Conservation (phyloP, 2,329 filamentous ascomycete genomes). For the Aspergillus jensenii region DNA sequence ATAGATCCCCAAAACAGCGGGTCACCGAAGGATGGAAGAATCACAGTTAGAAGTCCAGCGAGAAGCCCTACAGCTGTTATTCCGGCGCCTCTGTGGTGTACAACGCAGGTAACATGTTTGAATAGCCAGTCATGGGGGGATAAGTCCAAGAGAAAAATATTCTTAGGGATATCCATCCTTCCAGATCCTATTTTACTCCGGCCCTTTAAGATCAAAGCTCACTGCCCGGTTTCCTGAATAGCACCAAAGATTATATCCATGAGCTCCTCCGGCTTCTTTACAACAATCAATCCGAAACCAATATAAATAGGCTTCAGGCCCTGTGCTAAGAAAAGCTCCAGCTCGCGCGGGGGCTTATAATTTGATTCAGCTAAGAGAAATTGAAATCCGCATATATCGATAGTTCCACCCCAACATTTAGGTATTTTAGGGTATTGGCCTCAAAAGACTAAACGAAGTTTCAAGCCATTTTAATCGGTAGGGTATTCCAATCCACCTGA, state of each 20-base stretch:
- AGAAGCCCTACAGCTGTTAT: constrained; percentile 57
- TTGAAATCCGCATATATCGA: neutral
- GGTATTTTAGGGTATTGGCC: too few species aligned
- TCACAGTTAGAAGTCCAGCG: constrained; percentile 51
- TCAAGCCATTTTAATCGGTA: too few species aligned
- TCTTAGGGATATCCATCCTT: constrained; percentile 26
- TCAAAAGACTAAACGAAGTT: too few species aligned
- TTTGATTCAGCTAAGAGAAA: constrained; percentile 26
- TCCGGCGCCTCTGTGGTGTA: constrained; percentile 62
- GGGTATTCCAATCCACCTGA: too few species aligned
- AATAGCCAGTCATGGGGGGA: constrained; percentile 61
- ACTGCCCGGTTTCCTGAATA: constrained; percentile 46
- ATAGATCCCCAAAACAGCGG: constrained; percentile 57
- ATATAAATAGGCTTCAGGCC: constrained; percentile 56
- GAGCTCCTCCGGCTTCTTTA: constrained; percentile 49
- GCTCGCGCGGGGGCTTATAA: constrained; percentile 41
- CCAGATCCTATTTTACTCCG: constrained; percentile 49
- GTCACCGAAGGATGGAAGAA: constrained; percentile 61
- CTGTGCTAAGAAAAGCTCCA: constrained; percentile 47
- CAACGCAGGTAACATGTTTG: constrained; percentile 53
- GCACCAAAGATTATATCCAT: constrained; percentile 49
- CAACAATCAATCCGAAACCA: constrained; percentile 57
- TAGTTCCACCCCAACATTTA: neutral
- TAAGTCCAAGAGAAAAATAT: constrained; percentile 53
- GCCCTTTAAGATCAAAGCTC: constrained; percentile 56